These are phyloP conservation scores for Elsinoe perseae DNA, from an alignment of 2,329 filamentous ascomycete genomes.

Conservation along the genomic window DNA sequence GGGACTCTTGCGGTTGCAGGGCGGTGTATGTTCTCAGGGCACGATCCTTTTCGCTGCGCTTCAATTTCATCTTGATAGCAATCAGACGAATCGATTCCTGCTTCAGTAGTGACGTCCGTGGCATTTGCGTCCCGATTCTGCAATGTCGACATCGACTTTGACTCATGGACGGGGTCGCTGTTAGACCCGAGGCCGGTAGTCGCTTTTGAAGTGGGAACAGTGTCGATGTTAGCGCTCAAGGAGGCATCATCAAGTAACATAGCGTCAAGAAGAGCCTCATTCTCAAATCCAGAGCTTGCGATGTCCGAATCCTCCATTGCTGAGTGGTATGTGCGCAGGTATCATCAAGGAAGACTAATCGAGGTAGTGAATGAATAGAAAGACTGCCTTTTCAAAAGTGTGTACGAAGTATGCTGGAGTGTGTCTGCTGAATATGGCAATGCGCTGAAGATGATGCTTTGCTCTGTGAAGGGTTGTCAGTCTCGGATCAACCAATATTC, in stretches of 20 bases:
- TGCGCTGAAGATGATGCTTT: not conserved
- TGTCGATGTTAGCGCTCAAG: not conserved
- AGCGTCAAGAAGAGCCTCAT: not conserved
- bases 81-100: not conserved
- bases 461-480: not conserved
- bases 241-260: not conserved
- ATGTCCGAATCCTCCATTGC: not conserved
- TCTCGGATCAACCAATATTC: no score
- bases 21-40: not conserved
- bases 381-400: conserved; percentile 3
- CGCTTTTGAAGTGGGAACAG: no score
- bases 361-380: conserved; percentile 14
- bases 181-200: no score
- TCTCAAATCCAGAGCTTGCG: not conserved
- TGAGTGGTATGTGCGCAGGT: not conserved
- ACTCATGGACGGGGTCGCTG: no score
- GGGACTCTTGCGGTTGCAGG: not conserved
- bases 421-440: not conserved
- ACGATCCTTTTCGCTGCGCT: not conserved
- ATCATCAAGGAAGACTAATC: not conserved
- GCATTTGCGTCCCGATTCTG: no score
- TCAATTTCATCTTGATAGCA: not conserved
- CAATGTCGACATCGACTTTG: no score
- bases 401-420: not conserved
- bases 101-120: not conserved